These are phyloP conservation scores for Epicoccum sorghinum DNA, from an alignment of 2,329 filamentous ascomycete genomes.

Conservation along the genomic window DNA sequence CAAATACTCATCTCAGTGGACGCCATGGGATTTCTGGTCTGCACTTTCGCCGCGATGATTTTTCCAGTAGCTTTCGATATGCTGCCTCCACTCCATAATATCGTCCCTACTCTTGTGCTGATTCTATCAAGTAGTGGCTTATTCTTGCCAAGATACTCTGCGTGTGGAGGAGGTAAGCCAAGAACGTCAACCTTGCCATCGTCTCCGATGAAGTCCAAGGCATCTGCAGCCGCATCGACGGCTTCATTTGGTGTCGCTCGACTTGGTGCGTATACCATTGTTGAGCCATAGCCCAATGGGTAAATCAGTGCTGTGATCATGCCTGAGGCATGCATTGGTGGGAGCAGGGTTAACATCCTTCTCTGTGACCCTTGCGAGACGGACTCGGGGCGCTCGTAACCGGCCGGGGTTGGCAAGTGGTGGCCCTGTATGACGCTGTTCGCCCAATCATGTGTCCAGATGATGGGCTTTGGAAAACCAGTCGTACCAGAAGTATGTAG, in stretches of 20 bases:
- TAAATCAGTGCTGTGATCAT: neutral
- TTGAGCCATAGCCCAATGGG: neutral
- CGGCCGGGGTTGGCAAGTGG: neutral
- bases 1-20: neutral
- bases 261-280: neutral
- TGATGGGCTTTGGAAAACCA: neutral
- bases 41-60: neutral
- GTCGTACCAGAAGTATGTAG: neutral
- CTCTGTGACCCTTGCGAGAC: neutral
- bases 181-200: neutral
- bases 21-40: neutral
- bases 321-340: neutral
- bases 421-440: neutral
- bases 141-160: neutral
- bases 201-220: neutral
- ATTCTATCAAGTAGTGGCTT: neutral
- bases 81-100: neutral
- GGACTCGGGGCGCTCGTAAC: neutral
- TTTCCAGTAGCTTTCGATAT: neutral
- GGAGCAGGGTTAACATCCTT: neutral
- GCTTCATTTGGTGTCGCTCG: neutral
- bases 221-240: neutral
- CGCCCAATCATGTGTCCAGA: neutral
- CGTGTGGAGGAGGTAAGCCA: neutral
- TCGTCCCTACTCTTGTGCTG: neutral